Evolutionary conservation across 345 rosid species (phyloP).

Genomic region (Arabis alpina): DNA sequence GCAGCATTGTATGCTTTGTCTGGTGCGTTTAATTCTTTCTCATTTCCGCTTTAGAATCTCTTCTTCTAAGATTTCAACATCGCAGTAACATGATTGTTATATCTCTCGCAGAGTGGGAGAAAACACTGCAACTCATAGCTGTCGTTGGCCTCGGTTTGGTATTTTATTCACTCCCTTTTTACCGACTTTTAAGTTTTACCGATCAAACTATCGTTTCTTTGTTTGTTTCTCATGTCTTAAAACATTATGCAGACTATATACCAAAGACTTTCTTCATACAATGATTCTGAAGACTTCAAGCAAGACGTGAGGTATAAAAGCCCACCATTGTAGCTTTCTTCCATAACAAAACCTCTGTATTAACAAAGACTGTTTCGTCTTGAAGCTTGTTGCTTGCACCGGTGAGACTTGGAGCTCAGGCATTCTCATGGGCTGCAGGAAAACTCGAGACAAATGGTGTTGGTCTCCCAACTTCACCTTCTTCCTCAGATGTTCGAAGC

Average conservation of each 20-base stretch:
- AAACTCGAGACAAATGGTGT: constrained; percentile 81
- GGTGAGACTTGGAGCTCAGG: constrained; percentile 68
- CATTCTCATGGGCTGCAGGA: constrained; percentile 84
- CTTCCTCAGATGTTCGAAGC: constrained; percentile 77
- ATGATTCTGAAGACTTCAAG: constrained; percentile 65
- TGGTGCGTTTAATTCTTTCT: constrained; percentile 52
- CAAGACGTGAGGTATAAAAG: constrained; percentile 74
- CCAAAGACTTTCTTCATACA: constrained; percentile 66
- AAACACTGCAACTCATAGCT: constrained; percentile 78
- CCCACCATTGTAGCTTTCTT: not conserved
- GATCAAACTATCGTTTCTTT: not conserved
- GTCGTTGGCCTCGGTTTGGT: constrained; percentile 78
- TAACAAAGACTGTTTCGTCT: constrained; percentile 24
- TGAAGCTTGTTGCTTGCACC: constrained; percentile 67
- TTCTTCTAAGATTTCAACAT: constrained; percentile 12
- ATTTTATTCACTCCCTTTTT: constrained; percentile 15
- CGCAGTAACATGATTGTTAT: constrained; percentile 21
- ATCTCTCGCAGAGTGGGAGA: constrained; percentile 83
- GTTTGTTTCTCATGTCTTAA: constrained; percentile 24
- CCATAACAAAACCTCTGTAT: constrained; percentile 8
- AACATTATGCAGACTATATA: constrained; percentile 62
- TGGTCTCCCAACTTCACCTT: constrained; percentile 92
- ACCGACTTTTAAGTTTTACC: constrained; percentile 14
- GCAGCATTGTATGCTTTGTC: constrained; percentile 63
- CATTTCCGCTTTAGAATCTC: constrained; percentile 13